phyloP scores from a whole-genome alignment of 495 filamentous ascomycete genomes.

The Talaromyces proteolyticus region DNA sequence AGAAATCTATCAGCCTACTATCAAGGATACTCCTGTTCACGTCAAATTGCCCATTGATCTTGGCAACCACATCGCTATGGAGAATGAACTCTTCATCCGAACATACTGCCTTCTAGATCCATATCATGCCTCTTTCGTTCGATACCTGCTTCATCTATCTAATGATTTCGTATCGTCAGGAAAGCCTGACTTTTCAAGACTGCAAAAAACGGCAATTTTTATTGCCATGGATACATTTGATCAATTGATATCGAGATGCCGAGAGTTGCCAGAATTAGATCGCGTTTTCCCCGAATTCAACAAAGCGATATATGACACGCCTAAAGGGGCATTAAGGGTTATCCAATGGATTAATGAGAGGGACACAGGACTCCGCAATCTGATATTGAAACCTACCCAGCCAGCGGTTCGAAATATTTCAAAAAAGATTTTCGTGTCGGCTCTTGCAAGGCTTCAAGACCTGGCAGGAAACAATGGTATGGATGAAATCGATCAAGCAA shows the following conservation, averaged over 20 bases:
- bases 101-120: constrained; percentile 79
- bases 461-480: constrained; percentile 33
- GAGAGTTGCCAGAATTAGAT: constrained; percentile 61
- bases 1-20: constrained; percentile 19
- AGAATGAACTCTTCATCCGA: constrained; percentile 68
- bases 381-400: constrained; percentile 62
- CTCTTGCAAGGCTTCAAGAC: constrained; percentile 40
- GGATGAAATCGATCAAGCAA: constrained; percentile 20
- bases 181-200: constrained; percentile 42
- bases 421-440: constrained; percentile 47
- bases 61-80: constrained; percentile 55
- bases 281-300: constrained; percentile 47
- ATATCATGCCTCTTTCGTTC: constrained; percentile 62
- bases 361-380: constrained; percentile 51
- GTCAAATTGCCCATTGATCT: constrained; percentile 51
- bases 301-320: constrained; percentile 38
- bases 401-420: constrained; percentile 53
- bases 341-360: constrained; percentile 59
- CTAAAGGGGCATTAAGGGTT: constrained; percentile 28
- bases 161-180: constrained; percentile 31
- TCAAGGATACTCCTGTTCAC: constrained; percentile 42
- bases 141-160: constrained; percentile 46
- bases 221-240: constrained; percentile 71
- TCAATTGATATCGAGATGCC: constrained; percentile 68
- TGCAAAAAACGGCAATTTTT: constrained; percentile 57